phyloP scores from a whole-genome alignment of 2,329 filamentous ascomycete species.

The Ascochyta fabae region DNA sequence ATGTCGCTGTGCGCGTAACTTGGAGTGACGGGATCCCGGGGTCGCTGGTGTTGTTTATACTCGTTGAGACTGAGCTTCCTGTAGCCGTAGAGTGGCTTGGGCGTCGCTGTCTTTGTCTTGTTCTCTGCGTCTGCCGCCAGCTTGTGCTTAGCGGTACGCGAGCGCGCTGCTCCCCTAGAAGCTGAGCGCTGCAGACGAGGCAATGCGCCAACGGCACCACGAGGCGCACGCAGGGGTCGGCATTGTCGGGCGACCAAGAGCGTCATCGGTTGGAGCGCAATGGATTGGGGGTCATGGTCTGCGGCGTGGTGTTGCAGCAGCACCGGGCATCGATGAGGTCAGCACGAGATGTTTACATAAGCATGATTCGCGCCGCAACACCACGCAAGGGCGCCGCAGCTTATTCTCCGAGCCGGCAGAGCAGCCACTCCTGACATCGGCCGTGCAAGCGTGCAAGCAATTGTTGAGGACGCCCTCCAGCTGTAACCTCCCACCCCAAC shows the following conservation, averaged over 20 bases:
- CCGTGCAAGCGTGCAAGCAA: constrained; percentile 13
- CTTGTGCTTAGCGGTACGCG: constrained; percentile 9
- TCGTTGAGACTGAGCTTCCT: not conserved
- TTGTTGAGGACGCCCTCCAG: constrained; percentile 11
- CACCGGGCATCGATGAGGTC: constrained; percentile 14
- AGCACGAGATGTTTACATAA: not conserved
- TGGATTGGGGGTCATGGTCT: constrained; percentile 26
- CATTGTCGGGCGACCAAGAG: constrained; percentile 38
- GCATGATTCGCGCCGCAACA: constrained; percentile 8
- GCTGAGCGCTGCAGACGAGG: constrained; percentile 4
- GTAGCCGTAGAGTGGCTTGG: not conserved
- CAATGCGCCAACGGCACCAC: constrained; percentile 11
- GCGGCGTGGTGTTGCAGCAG: constrained; percentile 8
- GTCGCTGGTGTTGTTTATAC: not conserved
- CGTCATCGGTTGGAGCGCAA: constrained; percentile 40
- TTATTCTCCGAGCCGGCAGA: not conserved
- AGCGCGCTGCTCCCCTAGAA: constrained; percentile 10
- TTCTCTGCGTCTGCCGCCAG: not conserved
- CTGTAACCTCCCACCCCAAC: constrained; percentile 2
- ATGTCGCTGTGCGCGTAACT: not conserved
- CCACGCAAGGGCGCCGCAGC: constrained; percentile 17
- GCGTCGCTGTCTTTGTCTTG: not conserved
- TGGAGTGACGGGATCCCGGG: not conserved
- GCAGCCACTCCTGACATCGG: constrained; percentile 29
- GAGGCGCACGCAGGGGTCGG: constrained; percentile 28